phyloP scores from a whole-genome alignment of 345 rosid species.

The Arabis hirsuta region DNA sequence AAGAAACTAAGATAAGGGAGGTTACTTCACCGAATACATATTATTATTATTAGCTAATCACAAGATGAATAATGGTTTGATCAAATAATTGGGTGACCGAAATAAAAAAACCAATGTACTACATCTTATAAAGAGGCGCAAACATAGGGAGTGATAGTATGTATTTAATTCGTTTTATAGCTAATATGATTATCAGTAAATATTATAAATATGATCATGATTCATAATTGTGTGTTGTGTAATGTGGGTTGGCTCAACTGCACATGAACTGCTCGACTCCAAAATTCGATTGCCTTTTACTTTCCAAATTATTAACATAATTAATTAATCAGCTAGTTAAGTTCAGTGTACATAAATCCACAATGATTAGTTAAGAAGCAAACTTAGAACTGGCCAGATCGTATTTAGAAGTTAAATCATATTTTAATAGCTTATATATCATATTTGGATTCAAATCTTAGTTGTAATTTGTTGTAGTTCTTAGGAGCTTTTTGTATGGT shows the following conservation, averaged over 20 bases:
- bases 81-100: slow-evolving; percentile 33
- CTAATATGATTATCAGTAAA: slow-evolving; percentile 12
- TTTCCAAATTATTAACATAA: slow-evolving; percentile 36
- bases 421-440: background rate
- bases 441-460: background rate
- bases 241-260: slow-evolving; percentile 51
- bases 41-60: slow-evolving; percentile 41
- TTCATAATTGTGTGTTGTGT: slow-evolving; percentile 42
- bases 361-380: slow-evolving; percentile 35
- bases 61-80: slow-evolving; percentile 36
- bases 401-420: background rate
- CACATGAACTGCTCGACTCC: slow-evolving; percentile 45
- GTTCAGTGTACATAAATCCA: slow-evolving; percentile 40
- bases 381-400: background rate
- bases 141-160: slow-evolving; percentile 36
- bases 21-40: slow-evolving; percentile 40
- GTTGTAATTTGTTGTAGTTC: background rate
- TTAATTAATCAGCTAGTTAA: slow-evolving; percentile 31
- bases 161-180: background rate
- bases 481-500: too few species aligned
- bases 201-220: slow-evolving; percentile 35
- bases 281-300: slow-evolving; percentile 39
- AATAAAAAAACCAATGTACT: slow-evolving; percentile 24
- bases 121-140: slow-evolving; percentile 43
- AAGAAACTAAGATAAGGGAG: slow-evolving; percentile 26